Base-by-base conservation (phyloP, 2,329 filamentous ascomycete genomes). In the Colletotrichum australisinense region DNA sequence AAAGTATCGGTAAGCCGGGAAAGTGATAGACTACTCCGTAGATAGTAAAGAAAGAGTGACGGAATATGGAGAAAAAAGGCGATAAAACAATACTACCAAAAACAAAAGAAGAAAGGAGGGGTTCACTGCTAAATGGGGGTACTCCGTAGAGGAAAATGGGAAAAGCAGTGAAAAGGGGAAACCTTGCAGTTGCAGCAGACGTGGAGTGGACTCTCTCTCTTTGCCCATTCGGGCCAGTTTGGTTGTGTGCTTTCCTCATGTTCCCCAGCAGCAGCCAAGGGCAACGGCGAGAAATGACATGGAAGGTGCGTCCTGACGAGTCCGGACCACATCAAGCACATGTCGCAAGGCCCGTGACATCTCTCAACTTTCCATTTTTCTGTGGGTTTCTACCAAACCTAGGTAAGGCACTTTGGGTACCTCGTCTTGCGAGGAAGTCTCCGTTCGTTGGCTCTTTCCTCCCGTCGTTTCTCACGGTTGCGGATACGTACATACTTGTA, bases 91-190 rank as follows among this genome's bases (percentile, higher is more conserved):
- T 19, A 22, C 5, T 11, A 24, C 14, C 14, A 55, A 6, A 49
- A 60, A 38, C 22, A 32, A 57, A 64, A 57, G 26, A 64, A 32
- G n/a, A 58, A 30, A 58, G 30, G 16, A 35, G 59, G 16, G 32
- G 26, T 42, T 42, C 38, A 42, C 38, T 16, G 16, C 38, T 2
- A 14, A 42, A 5, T 6, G 38, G 35, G 24, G 14, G 26, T n/a
- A 26, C 26, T 26, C 26, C 26, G 26, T 26, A 30, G 56, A 52
- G 26, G 30, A 59, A 63, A 55, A 38, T 22, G 4, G 4, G 1
- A 38, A n/a, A 22, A 8, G 60, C 60, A 65, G 24, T n/a, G 53
- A 65, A 69, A 59, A 52, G 55, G 70, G 60, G 70, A 53, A 53
- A 26, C 70, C 70, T 46, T 73, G 70, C 60, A 65, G 28, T 19